Base-by-base conservation (phyloP, 768 basidiomycete species). In the Boletus coccyginus region DNA sequence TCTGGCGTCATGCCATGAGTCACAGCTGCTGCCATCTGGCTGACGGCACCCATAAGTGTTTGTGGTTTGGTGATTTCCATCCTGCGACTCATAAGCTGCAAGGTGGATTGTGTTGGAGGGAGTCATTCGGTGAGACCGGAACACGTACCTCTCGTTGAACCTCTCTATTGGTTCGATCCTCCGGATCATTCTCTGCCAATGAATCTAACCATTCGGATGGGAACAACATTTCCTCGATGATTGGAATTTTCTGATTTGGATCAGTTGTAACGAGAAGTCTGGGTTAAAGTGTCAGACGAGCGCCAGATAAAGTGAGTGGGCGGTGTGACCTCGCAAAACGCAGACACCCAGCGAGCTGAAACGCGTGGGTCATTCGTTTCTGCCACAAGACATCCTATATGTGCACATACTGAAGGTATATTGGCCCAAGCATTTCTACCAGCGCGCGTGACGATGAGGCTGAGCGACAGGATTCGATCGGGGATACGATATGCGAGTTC, bases 401-500 rank as follows among this genome's bases (percentile, higher is more conserved):
- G 45, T 19, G 24, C 40, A 59, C 82, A 46, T 66, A 89, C 88
- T 0, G 88, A 83, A 35, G 88, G 83, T 5, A 88, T 62, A 57
- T 90, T 89, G 32, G 71, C 69, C 80, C 78, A 86, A 9, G 74
- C 53, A 29, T 66, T 62, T 3, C 86, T 82, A 27, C 87, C 90
- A 2, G 89, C 79, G 1, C 84, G 87, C 0, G 92, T 93, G 5
- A 88, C 90, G 9, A 76, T 69, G 3, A 94, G 77, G 1, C 81
- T 77, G 33, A 93, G 78, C 2, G 89, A 89, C 9, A 75, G 70
- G 32, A 92, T 83, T 14, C 89, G 79, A 12, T 86, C 71, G 0
- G 89, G 84, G 35, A 91, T 85, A 21, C 79, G 78, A 43, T 68
- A 76, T 0, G 90, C 82, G 3, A 93, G 76, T 63, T 93, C 92